Evolutionary conservation across 2,329 filamentous ascomycete genomes (phyloP).

Genomic region (Fusarium sp.): DNA sequence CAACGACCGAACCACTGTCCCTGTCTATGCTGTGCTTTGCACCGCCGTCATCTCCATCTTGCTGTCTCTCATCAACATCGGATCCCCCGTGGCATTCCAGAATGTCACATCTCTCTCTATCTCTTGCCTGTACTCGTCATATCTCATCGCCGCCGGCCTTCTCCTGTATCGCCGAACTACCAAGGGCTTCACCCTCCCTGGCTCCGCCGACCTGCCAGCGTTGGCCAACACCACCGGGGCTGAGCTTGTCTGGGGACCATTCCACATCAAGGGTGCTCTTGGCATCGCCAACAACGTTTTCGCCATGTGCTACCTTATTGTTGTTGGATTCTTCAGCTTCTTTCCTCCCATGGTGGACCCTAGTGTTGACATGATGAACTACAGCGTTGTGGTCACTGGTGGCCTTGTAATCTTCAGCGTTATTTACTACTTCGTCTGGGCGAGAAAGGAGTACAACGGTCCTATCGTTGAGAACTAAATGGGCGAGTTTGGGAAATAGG

Average conservation of each 20-base stretch:
- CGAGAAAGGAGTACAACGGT: constrained; percentile 60
- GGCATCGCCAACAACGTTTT: constrained; percentile 68
- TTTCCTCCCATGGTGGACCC: constrained; percentile 57
- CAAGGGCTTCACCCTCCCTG: constrained; percentile 47
- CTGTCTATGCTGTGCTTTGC: constrained; percentile 47
- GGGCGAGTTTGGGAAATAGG: background rate
- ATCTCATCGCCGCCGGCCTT: constrained; percentile 48
- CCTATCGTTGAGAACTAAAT: constrained; percentile 53
- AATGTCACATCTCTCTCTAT: constrained; percentile 51
- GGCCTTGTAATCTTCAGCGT: constrained; percentile 59
- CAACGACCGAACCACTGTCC: constrained; percentile 47
- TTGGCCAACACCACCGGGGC: constrained; percentile 49
- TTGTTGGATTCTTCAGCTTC: constrained; percentile 70
- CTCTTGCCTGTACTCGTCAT: constrained; percentile 50
- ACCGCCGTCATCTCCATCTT: constrained; percentile 49
- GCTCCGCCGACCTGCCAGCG: constrained; percentile 43
- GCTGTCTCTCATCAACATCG: constrained; percentile 53
- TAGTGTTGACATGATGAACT: constrained; percentile 60
- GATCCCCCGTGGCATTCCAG: constrained; percentile 49
- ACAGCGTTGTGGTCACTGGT: constrained; percentile 60
- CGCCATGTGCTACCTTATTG: constrained; percentile 65
- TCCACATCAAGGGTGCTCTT: constrained; percentile 63
- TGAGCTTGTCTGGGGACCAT: constrained; percentile 65
- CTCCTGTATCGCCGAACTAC: constrained; percentile 51
- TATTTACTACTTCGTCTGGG: constrained; percentile 60